Evolutionary conservation across 108 stramenopile species (phyloP), one percentile per base, ranked within the genome.

Genomic region (Nitzschia sp.): DNA sequence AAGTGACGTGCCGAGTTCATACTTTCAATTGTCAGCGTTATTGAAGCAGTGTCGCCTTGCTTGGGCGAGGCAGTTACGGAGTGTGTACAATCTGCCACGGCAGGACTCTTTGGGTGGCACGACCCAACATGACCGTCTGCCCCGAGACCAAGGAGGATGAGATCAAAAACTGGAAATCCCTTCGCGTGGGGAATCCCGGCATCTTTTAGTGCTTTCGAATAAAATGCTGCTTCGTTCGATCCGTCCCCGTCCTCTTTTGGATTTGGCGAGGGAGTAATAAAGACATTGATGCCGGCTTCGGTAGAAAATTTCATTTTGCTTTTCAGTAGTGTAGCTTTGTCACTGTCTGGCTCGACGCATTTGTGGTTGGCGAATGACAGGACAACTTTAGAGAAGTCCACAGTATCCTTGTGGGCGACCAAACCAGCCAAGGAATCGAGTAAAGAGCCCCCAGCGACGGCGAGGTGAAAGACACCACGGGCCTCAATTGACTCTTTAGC

Each of bases 331-430:
- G 76, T 71, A 31, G 70, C 70, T 26, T 59, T 71, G 17, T 70
- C 72, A 64, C 82, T 82, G 31, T 68, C 64, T 1, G 77, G 53
- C 1, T 59, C 61, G 1, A 83, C 84, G 51, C 84, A 85, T 46
- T 88, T 88, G 59, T 88, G 87, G 56, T 85, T 85, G 46, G 81
- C 87, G 59, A 83, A 88, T 28, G 81, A 82, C 11, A 85, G 25
- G 0, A 73, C 81, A 28, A 77, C 81, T 24, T 84, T 73, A 13
- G 71, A 57, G 21, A 58, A 70, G 0, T 85, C 70, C 19, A 88
- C 82, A 33, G 57, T 15, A 59, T 59, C 57, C 54, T 83, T 85
- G 55, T 69, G 30, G 27, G 58, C 56, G 28, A 13, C 45, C 15
- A 69, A 30, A 0, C 28, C 58, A 3, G 42, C 30, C 27, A 69